Conservation (phyloP, 805 yeast genomes). For the Lachancea mirantina region DNA sequence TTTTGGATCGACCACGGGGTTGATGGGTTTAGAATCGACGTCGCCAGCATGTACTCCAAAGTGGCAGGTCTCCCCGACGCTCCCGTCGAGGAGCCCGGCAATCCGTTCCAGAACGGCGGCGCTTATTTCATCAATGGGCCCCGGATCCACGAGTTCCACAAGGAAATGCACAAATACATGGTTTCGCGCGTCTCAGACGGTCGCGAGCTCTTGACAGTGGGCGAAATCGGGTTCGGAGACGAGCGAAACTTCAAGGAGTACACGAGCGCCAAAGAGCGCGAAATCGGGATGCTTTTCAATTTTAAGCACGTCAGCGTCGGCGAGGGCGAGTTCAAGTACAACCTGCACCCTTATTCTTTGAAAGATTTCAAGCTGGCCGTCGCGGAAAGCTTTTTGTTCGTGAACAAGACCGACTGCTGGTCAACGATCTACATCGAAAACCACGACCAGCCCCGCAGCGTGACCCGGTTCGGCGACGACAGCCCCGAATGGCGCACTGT, state of each 20-base stretch:
- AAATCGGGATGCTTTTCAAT: constrained; percentile 36
- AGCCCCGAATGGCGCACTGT: constrained; percentile 26
- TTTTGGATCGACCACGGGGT: constrained; percentile 51
- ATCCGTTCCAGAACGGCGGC: constrained; percentile 35
- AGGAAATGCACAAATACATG: constrained; percentile 36
- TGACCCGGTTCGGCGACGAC: constrained; percentile 44
- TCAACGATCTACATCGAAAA: constrained; percentile 49
- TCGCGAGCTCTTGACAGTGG: constrained; percentile 50
- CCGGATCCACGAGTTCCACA: constrained; percentile 50
- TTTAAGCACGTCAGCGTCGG: constrained; percentile 34
- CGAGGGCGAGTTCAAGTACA: constrained; percentile 28
- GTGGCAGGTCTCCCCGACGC: constrained; percentile 40
- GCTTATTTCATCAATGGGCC: constrained; percentile 40
- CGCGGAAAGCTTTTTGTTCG: constrained; percentile 31
- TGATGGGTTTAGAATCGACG: constrained; percentile 54
- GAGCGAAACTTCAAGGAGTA: constrained; percentile 38
- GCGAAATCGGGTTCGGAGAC: constrained; percentile 42
- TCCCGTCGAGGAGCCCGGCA: constrained; percentile 38
- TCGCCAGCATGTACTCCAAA: constrained; percentile 48
- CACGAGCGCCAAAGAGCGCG: constrained; percentile 33
- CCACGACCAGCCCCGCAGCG: constrained; percentile 51
- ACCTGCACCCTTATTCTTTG: constrained; percentile 26
- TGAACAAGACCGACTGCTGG: constrained; percentile 50
- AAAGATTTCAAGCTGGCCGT: constrained; percentile 38
- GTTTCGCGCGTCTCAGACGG: constrained; percentile 33